These are phyloP conservation scores for Diaporthe citri DNA, from an alignment of 2,329 filamentous ascomycete genomes.

Conservation along the genomic window DNA sequence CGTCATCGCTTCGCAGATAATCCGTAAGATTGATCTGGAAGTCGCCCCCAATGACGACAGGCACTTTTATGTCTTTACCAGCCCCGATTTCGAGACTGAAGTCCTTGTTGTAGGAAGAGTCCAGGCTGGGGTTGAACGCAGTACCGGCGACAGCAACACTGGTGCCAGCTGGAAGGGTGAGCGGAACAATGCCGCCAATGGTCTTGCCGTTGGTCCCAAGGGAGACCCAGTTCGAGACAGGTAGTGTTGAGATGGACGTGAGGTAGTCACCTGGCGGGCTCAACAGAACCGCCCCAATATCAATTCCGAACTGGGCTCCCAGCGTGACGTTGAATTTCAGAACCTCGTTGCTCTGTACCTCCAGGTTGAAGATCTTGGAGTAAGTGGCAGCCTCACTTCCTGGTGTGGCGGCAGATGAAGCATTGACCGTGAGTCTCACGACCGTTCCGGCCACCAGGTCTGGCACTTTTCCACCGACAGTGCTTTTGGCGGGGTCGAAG, in stretches of 20 bases:
- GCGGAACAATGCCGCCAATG: background rate
- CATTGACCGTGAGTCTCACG: constrained; percentile 3
- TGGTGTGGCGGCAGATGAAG: background rate
- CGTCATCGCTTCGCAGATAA: background rate
- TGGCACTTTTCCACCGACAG: background rate
- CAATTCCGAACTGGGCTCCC: background rate
- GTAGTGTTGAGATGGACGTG: background rate
- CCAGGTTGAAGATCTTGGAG: background rate
- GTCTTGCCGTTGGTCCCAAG: background rate
- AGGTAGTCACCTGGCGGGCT: constrained; percentile 15
- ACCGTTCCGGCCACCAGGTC: background rate
- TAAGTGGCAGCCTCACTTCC: background rate
- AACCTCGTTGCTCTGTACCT: background rate
- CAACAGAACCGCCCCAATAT: background rate
- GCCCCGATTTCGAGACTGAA: constrained; percentile 3
- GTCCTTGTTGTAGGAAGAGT: constrained; percentile 12
- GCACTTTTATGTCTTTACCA: background rate
- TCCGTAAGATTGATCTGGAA: constrained; percentile 23
- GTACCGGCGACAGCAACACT: background rate
- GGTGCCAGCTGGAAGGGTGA: constrained; percentile 2
- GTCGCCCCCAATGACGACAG: background rate
- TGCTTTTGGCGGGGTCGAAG: background rate
- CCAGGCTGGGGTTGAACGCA: background rate
- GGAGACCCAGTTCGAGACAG: background rate
- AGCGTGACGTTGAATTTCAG: background rate